A percentile compares a stretch with the other conserved stretches of the same genome.
These are phyloP conservation scores for Taiwanofungus camphoratus DNA, from an alignment of 1,284 basidiomycete species.

Conservation along the genomic window DNA sequence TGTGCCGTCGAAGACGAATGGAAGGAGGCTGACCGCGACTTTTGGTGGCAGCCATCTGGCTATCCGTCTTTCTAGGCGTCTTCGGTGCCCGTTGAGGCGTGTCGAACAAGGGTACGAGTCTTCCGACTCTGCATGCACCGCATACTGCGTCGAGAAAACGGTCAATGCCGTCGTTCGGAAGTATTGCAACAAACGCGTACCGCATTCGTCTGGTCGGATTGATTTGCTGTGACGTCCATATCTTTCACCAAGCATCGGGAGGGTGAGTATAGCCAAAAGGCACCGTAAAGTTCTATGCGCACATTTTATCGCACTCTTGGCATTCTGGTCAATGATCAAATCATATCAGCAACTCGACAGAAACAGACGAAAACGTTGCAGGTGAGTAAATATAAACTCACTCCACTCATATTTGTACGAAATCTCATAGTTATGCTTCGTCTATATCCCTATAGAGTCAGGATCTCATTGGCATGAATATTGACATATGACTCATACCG, in stretches of 20 bases:
- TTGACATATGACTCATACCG: too few relatives aligned
- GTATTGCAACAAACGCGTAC: conserved; percentile 31
- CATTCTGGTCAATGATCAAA: conserved; percentile 48
- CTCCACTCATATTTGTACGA: conserved; percentile 75
- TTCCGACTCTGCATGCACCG: conserved; percentile 47
- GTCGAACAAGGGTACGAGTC: conserved; percentile 50
- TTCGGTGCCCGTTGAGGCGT: conserved; percentile 24
- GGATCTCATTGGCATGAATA: too few relatives aligned
- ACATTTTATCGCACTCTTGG: conserved; percentile 61
- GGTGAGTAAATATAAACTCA: conserved; percentile 29
- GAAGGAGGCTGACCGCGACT: conserved; percentile 36
- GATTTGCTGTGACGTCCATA: conserved; percentile 77
- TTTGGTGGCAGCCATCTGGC: conserved; percentile 40
- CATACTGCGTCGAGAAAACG: conserved; percentile 32
- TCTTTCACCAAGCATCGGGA: conserved; percentile 31
- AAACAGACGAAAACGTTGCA: background rate
- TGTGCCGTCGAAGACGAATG: too few relatives aligned
- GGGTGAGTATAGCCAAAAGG: background rate
- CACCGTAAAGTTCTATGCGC: conserved; percentile 23
- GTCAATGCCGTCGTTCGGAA: background rate
- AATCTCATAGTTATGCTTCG: conserved; percentile 72
- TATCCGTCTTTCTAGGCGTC: conserved; percentile 33
- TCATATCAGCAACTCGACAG: background rate
- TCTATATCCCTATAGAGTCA: conserved; percentile 43
- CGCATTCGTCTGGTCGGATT: conserved; percentile 60